Base-by-base conservation (phyloP, 257 asterid genomes). In the Hygrophila difformis region DNA sequence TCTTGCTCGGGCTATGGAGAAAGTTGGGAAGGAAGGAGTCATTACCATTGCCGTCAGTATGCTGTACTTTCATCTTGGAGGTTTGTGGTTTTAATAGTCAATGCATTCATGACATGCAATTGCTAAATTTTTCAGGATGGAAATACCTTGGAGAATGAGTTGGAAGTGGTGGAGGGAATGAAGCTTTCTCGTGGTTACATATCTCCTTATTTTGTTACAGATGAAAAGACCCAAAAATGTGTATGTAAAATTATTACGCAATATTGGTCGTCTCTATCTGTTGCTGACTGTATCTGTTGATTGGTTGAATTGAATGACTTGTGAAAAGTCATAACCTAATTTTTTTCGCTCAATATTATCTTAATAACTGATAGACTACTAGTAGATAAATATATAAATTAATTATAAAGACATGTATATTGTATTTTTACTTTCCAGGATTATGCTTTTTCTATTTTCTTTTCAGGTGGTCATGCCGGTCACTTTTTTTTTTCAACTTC, bases 111-210 rank as follows among this genome's bases (percentile, higher is more conserved):
- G 59, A 26, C 19, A 37, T 37, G 24, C 55, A n/a, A 33, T 54
- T 46, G 39, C 47, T 45, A 29, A 43, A 36, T 43, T 60, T 17
- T 49, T 55, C 78, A 86, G 96, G 91, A 70, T 38, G 97, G 97
- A 19, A 87, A 87, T 56, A 83, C 91, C 59, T 34, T 87, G 53
- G 82, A 87, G 35, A 68, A 87, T 67, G 94, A 80, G 62, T 72
- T 87, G 77, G 94, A 87, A 53, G 97, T 83, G 72, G 97, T 80
- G 61, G 97, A 87, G 67, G 97, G 97, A 55, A 87, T 87, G 97
- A 82, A 83, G 79, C 81, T 87, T 53, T 66, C 79, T 39, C 93
- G 94, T 18, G 97, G 97, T 57, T 87, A 71, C 66, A 80, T 82
- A 57, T 87, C 97, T 58, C 97, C 97, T 37, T 80, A 87, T 68